Conservation (phyloP, 1,284 basidiomycete species). For the Albatrellus sp. region DNA sequence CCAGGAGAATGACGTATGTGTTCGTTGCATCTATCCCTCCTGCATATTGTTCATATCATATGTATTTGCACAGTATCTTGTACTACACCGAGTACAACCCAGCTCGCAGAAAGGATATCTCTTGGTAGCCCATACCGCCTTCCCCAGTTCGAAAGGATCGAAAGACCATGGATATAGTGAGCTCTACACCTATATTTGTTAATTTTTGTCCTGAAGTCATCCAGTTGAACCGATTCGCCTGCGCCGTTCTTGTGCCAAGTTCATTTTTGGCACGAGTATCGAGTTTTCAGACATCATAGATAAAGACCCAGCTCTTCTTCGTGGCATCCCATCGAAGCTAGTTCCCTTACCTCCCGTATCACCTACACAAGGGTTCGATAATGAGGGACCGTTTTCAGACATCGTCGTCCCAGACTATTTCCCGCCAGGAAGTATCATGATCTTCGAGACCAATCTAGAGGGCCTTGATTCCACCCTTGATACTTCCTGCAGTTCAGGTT, state of each 20-base stretch:
- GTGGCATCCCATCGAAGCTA: slow-evolving; percentile 65
- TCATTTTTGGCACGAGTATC: slow-evolving; percentile 69
- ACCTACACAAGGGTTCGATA: slow-evolving; percentile 45
- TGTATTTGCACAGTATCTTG: slow-evolving; percentile 59
- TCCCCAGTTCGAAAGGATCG: slow-evolving; percentile 47
- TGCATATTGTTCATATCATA: neutral
- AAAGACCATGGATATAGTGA: slow-evolving; percentile 71
- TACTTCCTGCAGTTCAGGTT: slow-evolving; percentile 53
- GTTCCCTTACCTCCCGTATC: slow-evolving; percentile 46
- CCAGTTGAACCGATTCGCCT: slow-evolving; percentile 77
- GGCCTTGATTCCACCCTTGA: slow-evolving; percentile 59
- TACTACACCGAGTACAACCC: slow-evolving; percentile 83
- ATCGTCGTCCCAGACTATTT: slow-evolving; percentile 77
- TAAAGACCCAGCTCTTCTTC: slow-evolving; percentile 41
- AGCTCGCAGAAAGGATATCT: slow-evolving; percentile 85
- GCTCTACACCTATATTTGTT: slow-evolving; percentile 15
- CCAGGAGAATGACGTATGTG: slow-evolving; percentile 82
- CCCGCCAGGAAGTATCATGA: slow-evolving; percentile 84
- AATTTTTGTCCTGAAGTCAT: slow-evolving; percentile 2
- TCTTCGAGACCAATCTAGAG: slow-evolving; percentile 78
- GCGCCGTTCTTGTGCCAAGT: slow-evolving; percentile 65
- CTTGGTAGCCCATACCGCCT: slow-evolving; percentile 83
- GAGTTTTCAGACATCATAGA: slow-evolving; percentile 50
- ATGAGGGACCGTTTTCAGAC: slow-evolving; percentile 63
- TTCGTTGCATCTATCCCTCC: neutral